These are phyloP conservation scores for Bothriochloa decipiens DNA, from an alignment of 176 grass and related monocot species.

Conservation along the genomic window DNA sequence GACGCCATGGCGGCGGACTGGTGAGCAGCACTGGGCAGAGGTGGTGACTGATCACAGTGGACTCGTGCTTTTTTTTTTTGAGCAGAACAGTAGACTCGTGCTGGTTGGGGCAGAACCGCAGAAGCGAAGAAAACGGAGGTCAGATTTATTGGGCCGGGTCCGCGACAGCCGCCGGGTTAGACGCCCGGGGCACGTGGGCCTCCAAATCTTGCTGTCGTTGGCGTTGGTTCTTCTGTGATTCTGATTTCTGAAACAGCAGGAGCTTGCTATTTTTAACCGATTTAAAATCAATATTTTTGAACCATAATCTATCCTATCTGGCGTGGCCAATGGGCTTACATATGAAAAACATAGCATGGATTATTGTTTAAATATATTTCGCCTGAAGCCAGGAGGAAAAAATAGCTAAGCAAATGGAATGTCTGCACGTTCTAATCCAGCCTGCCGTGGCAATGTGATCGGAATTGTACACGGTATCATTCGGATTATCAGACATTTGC, in stretches of 20 bases:
- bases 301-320: too few relatives aligned
- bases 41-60: neutral
- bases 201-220: neutral
- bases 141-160: neutral
- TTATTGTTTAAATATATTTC: too few relatives aligned
- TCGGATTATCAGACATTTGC: neutral
- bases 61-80: too few relatives aligned
- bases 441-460: neutral
- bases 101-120: neutral
- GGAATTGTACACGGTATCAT: neutral
- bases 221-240: neutral
- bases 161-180: neutral
- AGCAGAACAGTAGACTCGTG: neutral
- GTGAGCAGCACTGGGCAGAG: neutral
- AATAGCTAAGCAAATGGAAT: neutral
- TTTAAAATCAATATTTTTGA: neutral
- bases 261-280: neutral
- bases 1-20: constrained; percentile 19
- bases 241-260: neutral
- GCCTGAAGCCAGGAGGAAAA: neutral
- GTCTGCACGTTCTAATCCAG: neutral
- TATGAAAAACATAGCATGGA: too few relatives aligned
- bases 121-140: neutral
- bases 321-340: too few relatives aligned
- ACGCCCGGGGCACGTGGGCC: neutral